phyloP scores from a whole-genome alignment of 2,329 filamentous ascomycete species.

The Aureobasidium sp. region DNA sequence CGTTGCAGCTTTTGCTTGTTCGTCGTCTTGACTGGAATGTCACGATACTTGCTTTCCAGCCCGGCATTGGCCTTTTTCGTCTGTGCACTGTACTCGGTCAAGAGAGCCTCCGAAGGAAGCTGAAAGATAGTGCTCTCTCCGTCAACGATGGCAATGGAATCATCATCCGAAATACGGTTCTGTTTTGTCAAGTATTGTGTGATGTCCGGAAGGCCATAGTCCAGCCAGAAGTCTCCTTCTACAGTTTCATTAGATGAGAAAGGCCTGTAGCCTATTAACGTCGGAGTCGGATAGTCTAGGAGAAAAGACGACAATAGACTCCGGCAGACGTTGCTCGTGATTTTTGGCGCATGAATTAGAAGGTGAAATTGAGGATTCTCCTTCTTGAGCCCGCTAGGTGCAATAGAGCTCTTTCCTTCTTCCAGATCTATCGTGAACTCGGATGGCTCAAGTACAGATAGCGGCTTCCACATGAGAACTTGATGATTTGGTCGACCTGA shows the following conservation, averaged over 20 bases:
- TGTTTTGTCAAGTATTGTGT: background rate
- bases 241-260: background rate
- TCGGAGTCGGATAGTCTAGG: constrained; percentile 8
- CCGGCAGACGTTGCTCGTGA: constrained; percentile 8
- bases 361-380: constrained; percentile 13
- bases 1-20: constrained; percentile 1
- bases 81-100: constrained; percentile 1
- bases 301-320: constrained; percentile 4
- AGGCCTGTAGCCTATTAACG: constrained; percentile 6
- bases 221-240: constrained; percentile 6
- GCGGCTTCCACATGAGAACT: constrained; percentile 8
- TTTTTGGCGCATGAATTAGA: constrained; percentile 11
- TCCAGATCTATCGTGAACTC: constrained; percentile 2
- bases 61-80: background rate
- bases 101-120: constrained; percentile 1
- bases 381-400: constrained; percentile 5
- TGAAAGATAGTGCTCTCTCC: constrained; percentile 11
- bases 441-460: background rate
- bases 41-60: background rate
- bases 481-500: background rate
- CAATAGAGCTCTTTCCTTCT: background rate
- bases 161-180: background rate
- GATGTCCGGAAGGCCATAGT: constrained; percentile 6
- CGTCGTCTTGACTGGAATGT: background rate
- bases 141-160: constrained; percentile 4